These are phyloP conservation scores for Chiua sp. DNA, from an alignment of 1,284 basidiomycete genomes.

Conservation along the genomic window DNA sequence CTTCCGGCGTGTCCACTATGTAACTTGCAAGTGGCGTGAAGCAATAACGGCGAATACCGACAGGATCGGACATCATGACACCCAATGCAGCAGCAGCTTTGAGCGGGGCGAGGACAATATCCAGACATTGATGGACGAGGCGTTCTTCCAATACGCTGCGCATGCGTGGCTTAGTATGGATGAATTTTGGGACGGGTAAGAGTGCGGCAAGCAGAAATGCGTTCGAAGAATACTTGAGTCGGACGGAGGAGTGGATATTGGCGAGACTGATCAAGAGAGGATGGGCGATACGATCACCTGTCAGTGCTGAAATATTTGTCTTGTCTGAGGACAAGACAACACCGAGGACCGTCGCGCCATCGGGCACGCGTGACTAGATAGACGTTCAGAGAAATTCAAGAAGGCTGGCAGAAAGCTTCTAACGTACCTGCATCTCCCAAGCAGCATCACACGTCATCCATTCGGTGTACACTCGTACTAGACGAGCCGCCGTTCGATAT, in stretches of 20 bases:
- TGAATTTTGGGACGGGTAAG: constrained; percentile 37
- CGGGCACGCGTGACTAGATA: no score
- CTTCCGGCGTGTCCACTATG: background rate
- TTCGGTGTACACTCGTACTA: no score
- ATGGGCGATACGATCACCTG: constrained; percentile 24
- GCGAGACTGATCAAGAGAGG: constrained; percentile 23
- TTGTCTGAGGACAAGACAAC: no score
- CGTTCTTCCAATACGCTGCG: constrained; percentile 34
- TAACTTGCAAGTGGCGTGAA: constrained; percentile 3
- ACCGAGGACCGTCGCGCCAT: no score
- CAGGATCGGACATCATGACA: constrained; percentile 33
- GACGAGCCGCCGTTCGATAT: no score
- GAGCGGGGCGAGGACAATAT: constrained; percentile 10
- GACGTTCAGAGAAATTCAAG: no score
- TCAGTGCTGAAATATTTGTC: no score
- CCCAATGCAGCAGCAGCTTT: constrained; percentile 34
- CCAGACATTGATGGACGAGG: constrained; percentile 14
- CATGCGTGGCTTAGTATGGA: background rate
- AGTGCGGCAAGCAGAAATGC: constrained; percentile 36
- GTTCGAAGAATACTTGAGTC: constrained; percentile 36
- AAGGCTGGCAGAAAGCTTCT: no score
- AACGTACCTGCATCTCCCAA: no score
- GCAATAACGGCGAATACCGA: constrained; percentile 16
- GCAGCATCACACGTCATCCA: no score
- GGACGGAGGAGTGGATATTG: constrained; percentile 31